Percentiles rank a stretch among this genome's conserved stretches.
Evolutionary conservation across 116 monocot genomes (phyloP).

Genomic region (Cymodocea nodosa): DNA sequence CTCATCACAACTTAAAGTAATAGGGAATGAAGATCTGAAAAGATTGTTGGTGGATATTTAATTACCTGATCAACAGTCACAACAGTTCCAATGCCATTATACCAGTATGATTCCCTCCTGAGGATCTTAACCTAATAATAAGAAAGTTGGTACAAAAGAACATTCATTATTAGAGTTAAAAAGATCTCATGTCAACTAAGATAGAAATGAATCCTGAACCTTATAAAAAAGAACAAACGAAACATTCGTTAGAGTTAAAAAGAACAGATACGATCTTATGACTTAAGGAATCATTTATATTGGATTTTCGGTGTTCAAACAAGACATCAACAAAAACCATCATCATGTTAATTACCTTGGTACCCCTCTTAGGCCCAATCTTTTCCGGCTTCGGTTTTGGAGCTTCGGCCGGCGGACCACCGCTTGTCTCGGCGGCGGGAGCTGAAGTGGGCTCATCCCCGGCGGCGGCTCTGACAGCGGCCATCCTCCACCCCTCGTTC

Average conservation of each 20-base stretch:
- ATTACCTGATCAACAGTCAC: slow-evolving; percentile 74
- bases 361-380: slow-evolving; percentile 76
- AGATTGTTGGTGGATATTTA: too few species aligned
- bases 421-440: not conserved
- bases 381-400: slow-evolving; percentile 25
- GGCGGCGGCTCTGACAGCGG: slow-evolving; percentile 38
- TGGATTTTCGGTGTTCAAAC: too few species aligned
- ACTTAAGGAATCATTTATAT: too few species aligned
- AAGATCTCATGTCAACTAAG: too few species aligned
- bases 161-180: too few species aligned
- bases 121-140: slow-evolving; percentile 80
- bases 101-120: slow-evolving; percentile 91
- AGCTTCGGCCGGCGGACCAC: slow-evolving; percentile 6
- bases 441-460: slow-evolving; percentile 21
- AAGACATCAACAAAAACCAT: not conserved
- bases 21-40: too few species aligned
- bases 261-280: too few species aligned
- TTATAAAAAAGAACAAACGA: too few species aligned
- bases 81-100: slow-evolving; percentile 67
- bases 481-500: slow-evolving; percentile 9
- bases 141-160: too few species aligned
- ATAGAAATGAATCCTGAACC: too few species aligned
- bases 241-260: too few species aligned
- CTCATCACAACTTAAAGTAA: too few species aligned
- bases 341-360: slow-evolving; percentile 31